phyloP scores from a whole-genome alignment of 2,329 filamentous ascomycete species.

The Fusarium sp. region DNA sequence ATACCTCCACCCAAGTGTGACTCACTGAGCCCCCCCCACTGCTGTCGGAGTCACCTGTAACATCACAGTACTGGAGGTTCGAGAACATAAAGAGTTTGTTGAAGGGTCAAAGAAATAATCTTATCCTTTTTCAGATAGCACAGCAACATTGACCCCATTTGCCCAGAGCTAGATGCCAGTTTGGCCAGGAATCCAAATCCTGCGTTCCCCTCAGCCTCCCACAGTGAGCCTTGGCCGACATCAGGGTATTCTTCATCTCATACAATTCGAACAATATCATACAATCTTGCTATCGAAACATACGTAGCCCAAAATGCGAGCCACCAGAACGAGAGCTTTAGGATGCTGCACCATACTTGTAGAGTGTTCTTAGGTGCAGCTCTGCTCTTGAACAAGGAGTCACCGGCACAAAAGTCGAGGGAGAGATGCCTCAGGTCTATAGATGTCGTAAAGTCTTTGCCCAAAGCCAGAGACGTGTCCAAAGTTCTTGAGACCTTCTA shows the following conservation, averaged over 20 bases:
- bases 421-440: neutral
- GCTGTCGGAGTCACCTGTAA: neutral
- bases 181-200: neutral
- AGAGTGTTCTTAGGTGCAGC: neutral
- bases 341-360: neutral
- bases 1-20: neutral
- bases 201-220: neutral
- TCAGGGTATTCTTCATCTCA: too few relatives aligned
- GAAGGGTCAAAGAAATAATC: neutral
- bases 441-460: fast-evolving
- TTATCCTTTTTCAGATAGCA: too few relatives aligned
- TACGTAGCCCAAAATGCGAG: neutral
- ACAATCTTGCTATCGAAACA: neutral
- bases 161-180: too few relatives aligned
- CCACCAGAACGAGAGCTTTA: neutral
- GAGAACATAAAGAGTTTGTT: too few relatives aligned
- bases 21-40: neutral
- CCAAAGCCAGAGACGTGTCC: neutral
- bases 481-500: neutral
- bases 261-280: too few relatives aligned
- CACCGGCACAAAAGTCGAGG: neutral
- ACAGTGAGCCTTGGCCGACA: neutral
- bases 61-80: neutral
- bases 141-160: neutral
- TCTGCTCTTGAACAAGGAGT: neutral